A percentile compares a stretch with the other conserved stretches of the same genome.
phyloP scores from a whole-genome alignment of 495 filamentous ascomycete species.

The Glonium stellatum region DNA sequence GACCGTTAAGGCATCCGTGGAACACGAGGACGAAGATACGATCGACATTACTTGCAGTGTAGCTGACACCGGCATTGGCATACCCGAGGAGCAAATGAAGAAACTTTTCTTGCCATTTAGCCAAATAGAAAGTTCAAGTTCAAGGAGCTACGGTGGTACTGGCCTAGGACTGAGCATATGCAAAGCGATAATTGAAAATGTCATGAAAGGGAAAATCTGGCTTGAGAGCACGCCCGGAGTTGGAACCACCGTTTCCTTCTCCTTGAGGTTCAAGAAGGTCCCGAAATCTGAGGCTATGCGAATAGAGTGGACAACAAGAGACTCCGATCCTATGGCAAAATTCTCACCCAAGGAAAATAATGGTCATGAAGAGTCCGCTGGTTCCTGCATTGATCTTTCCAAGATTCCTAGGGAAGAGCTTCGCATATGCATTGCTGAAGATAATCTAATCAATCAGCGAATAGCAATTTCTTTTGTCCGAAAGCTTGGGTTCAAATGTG shows the following conservation, averaged over 20 bases:
- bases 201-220: conserved; percentile 76
- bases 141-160: conserved; percentile 82
- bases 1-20: conserved; percentile 64
- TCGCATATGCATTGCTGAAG: conserved; percentile 82
- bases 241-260: conserved; percentile 83
- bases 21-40: conserved; percentile 59
- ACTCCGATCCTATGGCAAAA: conserved; percentile 48
- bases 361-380: conserved; percentile 15
- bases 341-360: conserved; percentile 45
- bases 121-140: conserved; percentile 81
- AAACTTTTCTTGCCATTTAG: conserved; percentile 88
- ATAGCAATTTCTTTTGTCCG: conserved; percentile 86
- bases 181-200: conserved; percentile 89
- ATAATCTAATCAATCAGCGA: conserved; percentile 78
- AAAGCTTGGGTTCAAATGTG: conserved; percentile 71
- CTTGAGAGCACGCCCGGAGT: conserved; percentile 67
- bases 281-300: conserved; percentile 22
- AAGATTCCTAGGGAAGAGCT: conserved; percentile 68
- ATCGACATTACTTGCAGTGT: conserved; percentile 77
- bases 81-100: conserved; percentile 68
- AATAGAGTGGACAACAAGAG: conserved; percentile 25
- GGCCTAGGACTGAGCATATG: conserved; percentile 88
- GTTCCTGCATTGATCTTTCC: conserved; percentile 47
- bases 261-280: conserved; percentile 73
- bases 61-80: conserved; percentile 85